Percentiles rank a stretch among this genome's conserved stretches.
Evolutionary conservation across 768 basidiomycete species (phyloP).

Genomic region (Mycena galericulata): DNA sequence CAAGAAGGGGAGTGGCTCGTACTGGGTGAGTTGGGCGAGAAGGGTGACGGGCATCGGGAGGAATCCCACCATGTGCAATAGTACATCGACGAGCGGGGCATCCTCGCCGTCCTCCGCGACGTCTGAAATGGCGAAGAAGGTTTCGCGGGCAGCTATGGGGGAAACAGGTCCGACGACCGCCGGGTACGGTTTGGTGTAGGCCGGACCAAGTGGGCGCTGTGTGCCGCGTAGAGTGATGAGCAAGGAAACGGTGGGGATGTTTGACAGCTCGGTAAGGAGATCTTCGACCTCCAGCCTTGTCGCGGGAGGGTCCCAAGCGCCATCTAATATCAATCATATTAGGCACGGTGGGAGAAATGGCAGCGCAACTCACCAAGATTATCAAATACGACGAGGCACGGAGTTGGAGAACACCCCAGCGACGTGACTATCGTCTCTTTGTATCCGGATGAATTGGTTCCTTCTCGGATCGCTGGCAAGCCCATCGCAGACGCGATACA

Average conservation of each 20-base stretch:
- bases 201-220: constrained; percentile 32
- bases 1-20: constrained; percentile 30
- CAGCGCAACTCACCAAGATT: constrained; percentile 19
- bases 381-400: constrained; percentile 31
- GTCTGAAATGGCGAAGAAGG: constrained; percentile 31
- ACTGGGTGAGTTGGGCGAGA: constrained; percentile 32
- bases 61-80: constrained; percentile 30
- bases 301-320: constrained; percentile 29
- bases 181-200: constrained; percentile 30
- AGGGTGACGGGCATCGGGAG: constrained; percentile 25
- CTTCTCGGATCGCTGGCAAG: constrained; percentile 9
- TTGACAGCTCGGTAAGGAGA: constrained; percentile 31
- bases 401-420: constrained; percentile 5
- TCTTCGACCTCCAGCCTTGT: constrained; percentile 32
- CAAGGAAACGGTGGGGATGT: constrained; percentile 28
- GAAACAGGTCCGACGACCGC: constrained; percentile 23
- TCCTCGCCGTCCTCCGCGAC: constrained; percentile 20
- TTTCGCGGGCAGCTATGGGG: constrained; percentile 18
- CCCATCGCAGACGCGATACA: constrained; percentile 22
- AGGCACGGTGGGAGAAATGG: neutral
- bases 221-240: constrained; percentile 33
- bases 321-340: constrained; percentile 12
- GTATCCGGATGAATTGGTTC: constrained; percentile 13
- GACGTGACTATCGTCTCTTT: constrained; percentile 16
- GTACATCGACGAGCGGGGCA: constrained; percentile 25